phyloP scores from a whole-genome alignment of 129 eudicot genomes.

The Smallanthus sonchifolius region DNA sequence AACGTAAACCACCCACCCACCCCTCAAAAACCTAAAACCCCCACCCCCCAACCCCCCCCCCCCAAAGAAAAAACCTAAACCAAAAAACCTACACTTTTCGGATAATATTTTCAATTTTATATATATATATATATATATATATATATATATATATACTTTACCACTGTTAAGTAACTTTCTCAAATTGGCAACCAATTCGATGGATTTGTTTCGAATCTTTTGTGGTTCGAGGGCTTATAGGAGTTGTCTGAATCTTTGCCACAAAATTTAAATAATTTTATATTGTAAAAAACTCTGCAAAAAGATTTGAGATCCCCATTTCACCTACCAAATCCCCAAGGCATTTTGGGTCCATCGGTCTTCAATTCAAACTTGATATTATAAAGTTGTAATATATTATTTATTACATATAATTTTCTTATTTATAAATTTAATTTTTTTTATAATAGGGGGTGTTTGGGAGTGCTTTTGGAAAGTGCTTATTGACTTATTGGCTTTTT shows the following conservation, averaged over 20 bases:
- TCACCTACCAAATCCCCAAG: constrained; percentile 25
- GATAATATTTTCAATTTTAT: too few species aligned
- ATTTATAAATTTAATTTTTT: background rate
- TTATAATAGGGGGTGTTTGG: too few species aligned
- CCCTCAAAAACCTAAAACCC: too few species aligned
- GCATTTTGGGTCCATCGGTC: constrained; percentile 15
- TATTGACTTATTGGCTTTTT: too few species aligned
- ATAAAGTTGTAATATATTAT: background rate
- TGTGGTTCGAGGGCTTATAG: background rate
- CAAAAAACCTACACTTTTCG: too few species aligned
- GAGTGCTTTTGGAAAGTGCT: too few species aligned
- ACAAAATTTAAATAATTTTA: background rate
- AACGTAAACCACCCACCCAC: too few species aligned
- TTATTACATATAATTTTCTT: background rate
- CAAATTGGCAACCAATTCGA: background rate
- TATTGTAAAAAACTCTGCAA: background rate
- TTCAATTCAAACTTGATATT: background rate
- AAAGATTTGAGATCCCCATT: constrained; percentile 17
- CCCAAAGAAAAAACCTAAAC: too few species aligned
- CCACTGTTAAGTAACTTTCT: too few species aligned
- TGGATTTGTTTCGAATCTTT: background rate
- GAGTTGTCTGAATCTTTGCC: constrained; percentile 9
- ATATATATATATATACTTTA: too few species aligned
- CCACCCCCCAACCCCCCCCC: too few species aligned
- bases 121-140: too few species aligned